Evolutionary conservation across 108 stramenopile species (phyloP), one percentile per base, ranked within the genome.

Genomic region (Seminavis robusta): DNA sequence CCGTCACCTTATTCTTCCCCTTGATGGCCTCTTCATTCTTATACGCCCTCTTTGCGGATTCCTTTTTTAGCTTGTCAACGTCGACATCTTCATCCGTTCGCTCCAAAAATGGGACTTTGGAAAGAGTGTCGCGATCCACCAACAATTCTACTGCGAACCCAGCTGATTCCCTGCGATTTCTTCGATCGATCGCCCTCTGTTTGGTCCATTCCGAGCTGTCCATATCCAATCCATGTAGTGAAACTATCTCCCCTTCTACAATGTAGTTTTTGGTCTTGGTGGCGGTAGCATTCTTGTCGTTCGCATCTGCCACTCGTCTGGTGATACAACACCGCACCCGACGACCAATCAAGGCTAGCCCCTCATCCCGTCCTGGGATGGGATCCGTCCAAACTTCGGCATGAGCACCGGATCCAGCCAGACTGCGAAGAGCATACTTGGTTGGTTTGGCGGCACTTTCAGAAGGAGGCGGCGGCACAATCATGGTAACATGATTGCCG

Each of bases 331-430:
- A 84, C 38, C 82, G 76, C 31, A 89, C 65, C 50, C 84, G 55
- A 43, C 59, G 67, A 21, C 88, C 88, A 9, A 89, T 66, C 33
- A 89, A 46, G 0, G 79, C 61, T 24, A 86, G 30, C 19, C 84
- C 84, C 52, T 76, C 76, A 52, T 89, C 79, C 20, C 63, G 48
- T 33, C 80, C 88, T 23, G 74, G 65, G 15, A 49, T 41, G 6
- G 88, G 84, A 45, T 80, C 60, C 15, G 66, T 57, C 88, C 88
- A 89, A 23, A 77, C 52, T 31, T 77, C 78, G 48, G 63, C n/a
- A n/a, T 34, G 10, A 63, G 19, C 52, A 6, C 5, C n/a, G 15
- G 10, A 38, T 20, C 5, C 4, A 27, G 36, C 17, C 15, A 54
- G 37, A 38, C 16, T 38, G 8, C n/a, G 5, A 15, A 10, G 16